Percentiles rank a stretch among this genome's conserved stretches.
Conservation (phyloP, 345 rosid genomes). For the Cardamine chenopodiifolia region DNA sequence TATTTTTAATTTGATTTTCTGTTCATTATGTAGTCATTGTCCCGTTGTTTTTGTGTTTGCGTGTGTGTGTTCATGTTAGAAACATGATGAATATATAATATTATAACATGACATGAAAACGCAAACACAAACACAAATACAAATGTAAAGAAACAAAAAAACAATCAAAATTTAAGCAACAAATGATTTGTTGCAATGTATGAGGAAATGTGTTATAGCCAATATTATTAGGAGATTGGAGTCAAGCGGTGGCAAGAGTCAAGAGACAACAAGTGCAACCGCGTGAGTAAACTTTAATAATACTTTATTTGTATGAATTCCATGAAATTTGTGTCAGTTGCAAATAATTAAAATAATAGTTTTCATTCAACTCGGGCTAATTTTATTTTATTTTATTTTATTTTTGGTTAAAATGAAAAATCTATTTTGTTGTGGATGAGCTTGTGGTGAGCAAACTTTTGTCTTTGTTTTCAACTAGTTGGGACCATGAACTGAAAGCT, state of each 20-base stretch:
- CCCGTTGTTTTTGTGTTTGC: neutral
- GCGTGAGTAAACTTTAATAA: constrained; percentile 23
- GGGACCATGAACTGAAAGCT: constrained; percentile 39
- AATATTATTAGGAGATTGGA: neutral
- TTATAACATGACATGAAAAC: neutral
- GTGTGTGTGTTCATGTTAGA: neutral
- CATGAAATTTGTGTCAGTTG: constrained; percentile 6
- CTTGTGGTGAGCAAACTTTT: constrained; percentile 37
- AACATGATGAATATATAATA: neutral
- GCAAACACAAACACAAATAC: neutral
- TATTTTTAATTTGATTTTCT: neutral
- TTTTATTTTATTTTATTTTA: neutral
- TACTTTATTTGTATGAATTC: constrained; percentile 12
- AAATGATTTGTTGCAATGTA: neutral
- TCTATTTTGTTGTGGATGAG: constrained; percentile 21
- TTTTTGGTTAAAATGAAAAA: constrained; percentile 1
- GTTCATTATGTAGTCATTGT: neutral
- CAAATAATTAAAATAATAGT: neutral
- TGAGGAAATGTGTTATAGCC: neutral
- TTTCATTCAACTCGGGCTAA: neutral
- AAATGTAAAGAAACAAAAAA: neutral
- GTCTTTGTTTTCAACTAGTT: constrained; percentile 35
- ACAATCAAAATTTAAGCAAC: neutral
- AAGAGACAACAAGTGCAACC: constrained; percentile 27
- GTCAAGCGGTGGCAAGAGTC: neutral